phyloP scores from a whole-genome alignment of 305 asterid genomes.

The Fraxinus baroniana region DNA sequence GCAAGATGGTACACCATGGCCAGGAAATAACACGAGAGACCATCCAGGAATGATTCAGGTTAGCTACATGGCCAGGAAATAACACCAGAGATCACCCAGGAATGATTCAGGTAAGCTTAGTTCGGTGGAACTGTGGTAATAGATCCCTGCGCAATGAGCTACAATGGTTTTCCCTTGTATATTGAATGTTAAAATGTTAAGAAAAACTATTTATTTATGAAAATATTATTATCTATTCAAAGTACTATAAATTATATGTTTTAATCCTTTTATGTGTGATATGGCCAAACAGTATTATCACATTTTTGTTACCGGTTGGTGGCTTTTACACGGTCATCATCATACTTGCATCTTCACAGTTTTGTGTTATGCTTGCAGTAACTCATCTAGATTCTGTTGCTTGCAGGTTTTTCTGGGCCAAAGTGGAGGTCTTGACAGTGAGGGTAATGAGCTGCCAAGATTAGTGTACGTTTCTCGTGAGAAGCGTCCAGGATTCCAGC shows the following conservation, averaged over 20 bases:
- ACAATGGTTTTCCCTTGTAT: background rate
- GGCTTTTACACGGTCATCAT: background rate
- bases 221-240: background rate
- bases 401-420: conserved; percentile 95
- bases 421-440: conserved; percentile 97
- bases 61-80: conserved; percentile 81
- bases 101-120: conserved; percentile 83
- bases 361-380: conserved; percentile 11
- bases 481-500: conserved; percentile 98
- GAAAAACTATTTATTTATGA: background rate
- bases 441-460: conserved; percentile 94
- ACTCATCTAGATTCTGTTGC: conserved; percentile 22
- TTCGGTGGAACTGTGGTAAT: background rate
- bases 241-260: background rate
- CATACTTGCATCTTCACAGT: conserved; percentile 1
- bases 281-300: background rate
- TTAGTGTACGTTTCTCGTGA: conserved; percentile 99
- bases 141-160: background rate
- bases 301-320: background rate
- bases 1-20: conserved; percentile 99
- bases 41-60: conserved; percentile 98
- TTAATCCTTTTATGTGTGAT: background rate
- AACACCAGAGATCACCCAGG: conserved; percentile 45
- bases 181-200: background rate
- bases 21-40: conserved; percentile 39